Conservation (phyloP, 2,329 filamentous ascomycete species). For the Scedosporium dehoogii region DNA sequence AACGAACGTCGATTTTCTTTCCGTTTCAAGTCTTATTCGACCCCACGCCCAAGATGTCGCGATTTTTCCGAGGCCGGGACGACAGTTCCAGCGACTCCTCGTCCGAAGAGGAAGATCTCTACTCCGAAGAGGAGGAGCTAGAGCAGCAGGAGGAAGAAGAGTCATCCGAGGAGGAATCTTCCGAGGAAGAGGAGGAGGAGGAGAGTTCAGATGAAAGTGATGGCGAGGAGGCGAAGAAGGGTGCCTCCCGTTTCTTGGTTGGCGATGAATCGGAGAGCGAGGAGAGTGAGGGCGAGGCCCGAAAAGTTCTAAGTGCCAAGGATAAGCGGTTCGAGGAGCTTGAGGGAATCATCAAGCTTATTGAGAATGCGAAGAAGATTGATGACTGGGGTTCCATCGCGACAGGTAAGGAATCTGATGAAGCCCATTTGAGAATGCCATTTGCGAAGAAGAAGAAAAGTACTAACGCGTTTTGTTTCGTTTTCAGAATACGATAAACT, state of each 20-base stretch:
- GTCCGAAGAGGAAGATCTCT: slow-evolving; percentile 94
- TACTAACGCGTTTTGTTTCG: slow-evolving; percentile 1
- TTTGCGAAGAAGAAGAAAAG: no score
- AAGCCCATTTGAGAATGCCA: not conserved
- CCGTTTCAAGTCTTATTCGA: not conserved
- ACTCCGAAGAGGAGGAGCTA: slow-evolving; percentile 64
- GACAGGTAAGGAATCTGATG: slow-evolving; percentile 49
- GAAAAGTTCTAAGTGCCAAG: slow-evolving; percentile 92
- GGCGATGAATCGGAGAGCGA: slow-evolving; percentile 62
- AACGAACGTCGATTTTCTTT: not conserved
- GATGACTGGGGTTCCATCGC: slow-evolving; percentile 94
- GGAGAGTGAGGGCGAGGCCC: slow-evolving; percentile 77
- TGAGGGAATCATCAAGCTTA: slow-evolving; percentile 77
- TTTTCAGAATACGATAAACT: slow-evolving; percentile 82
- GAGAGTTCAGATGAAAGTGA: slow-evolving; percentile 36
- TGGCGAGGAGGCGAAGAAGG: slow-evolving; percentile 46
- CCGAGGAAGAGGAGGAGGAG: slow-evolving; percentile 40
- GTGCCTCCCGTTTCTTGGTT: slow-evolving; percentile 76
- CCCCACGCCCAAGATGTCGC: slow-evolving; percentile 47
- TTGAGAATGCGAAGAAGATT: slow-evolving; percentile 96
- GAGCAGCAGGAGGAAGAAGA: slow-evolving; percentile 38
- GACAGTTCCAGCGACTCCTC: slow-evolving; percentile 94
- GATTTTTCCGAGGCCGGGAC: slow-evolving; percentile 87
- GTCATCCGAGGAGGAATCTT: slow-evolving; percentile 39
- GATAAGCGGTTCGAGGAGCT: slow-evolving; percentile 95